A percentile compares a stretch with the other conserved stretches of the same genome.
Conservation (phyloP, 176 grass and related monocot genomes). For the Melocanna baccifera region DNA sequence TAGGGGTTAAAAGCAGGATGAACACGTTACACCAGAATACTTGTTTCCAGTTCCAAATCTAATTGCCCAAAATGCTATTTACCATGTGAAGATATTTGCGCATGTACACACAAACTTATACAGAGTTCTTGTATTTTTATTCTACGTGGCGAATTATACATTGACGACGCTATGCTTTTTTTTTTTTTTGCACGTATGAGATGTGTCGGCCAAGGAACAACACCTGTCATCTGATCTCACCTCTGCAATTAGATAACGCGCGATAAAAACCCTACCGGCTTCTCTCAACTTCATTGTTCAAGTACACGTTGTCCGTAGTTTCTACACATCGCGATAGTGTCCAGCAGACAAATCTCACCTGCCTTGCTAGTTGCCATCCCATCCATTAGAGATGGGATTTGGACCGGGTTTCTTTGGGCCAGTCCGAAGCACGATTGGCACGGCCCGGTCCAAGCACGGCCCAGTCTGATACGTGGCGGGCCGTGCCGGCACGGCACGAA, state of each 20-base stretch:
- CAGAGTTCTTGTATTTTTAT: too few species aligned
- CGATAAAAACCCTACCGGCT: neutral
- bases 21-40: neutral
- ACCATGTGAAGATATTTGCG: neutral
- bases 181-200: neutral
- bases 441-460: too few species aligned
- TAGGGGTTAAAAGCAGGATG: neutral
- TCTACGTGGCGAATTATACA: too few species aligned
- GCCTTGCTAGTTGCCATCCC: slow-evolving; percentile 1
- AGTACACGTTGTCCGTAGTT: neutral
- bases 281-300: neutral
- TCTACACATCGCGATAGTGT: slow-evolving; percentile 7
- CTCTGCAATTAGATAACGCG: too few species aligned
- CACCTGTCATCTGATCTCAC: too few species aligned
- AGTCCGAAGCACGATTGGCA: too few species aligned
- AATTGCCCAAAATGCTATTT: neutral
- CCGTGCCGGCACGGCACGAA: too few species aligned
- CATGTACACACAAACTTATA: neutral
- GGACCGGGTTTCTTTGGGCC: too few species aligned
- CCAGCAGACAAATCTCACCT: slow-evolving; percentile 1
- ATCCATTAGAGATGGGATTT: too few species aligned
- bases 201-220: neutral
- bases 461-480: too few species aligned
- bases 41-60: neutral
- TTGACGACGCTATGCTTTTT: too few species aligned